Percentiles rank a stretch among this genome's conserved stretches.
Evolutionary conservation across 2,329 filamentous ascomycete genomes (phyloP).

Genomic region (Aureobasidium sp.): DNA sequence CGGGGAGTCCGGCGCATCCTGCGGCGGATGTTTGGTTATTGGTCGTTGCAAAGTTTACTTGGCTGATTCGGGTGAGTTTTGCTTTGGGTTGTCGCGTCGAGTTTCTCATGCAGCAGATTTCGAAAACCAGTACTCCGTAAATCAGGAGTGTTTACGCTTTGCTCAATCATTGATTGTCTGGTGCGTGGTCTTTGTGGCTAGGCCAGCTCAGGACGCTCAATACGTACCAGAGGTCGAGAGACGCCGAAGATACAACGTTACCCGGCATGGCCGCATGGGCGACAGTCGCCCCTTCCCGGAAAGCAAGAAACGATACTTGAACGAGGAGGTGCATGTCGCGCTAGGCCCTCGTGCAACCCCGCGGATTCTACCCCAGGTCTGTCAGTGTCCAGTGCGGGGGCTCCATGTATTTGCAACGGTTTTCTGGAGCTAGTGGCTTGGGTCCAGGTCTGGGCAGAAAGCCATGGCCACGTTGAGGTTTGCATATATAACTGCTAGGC

Average conservation of each 20-base stretch:
- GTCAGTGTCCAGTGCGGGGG: background rate
- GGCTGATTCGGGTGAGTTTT: background rate
- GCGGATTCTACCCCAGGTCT: conserved; percentile 2
- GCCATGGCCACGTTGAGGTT: conserved; percentile 8
- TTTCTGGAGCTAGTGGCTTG: conserved; percentile 5
- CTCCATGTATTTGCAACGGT: background rate
- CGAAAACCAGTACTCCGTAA: too few species aligned
- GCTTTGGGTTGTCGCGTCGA: background rate
- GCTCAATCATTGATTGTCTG: background rate
- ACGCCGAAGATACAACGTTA: background rate
- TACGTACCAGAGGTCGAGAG: background rate
- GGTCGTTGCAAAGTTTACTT: conserved; percentile 1
- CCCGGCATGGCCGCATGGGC: background rate
- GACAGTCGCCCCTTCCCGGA: conserved; percentile 5
- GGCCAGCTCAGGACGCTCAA: too few species aligned
- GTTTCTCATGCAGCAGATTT: background rate
- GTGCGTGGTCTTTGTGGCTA: background rate
- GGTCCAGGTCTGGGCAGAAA: conserved; percentile 3
- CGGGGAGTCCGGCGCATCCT: background rate
- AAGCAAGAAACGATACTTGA: background rate
- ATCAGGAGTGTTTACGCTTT: background rate
- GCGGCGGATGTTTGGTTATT: background rate
- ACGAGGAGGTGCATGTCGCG: background rate
- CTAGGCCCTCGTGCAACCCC: conserved; percentile 5
- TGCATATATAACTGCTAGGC: conserved; percentile 2